These are phyloP conservation scores for Yarrowia keelungensis DNA, from an alignment of 805 yeast species.

Conservation along the genomic window DNA sequence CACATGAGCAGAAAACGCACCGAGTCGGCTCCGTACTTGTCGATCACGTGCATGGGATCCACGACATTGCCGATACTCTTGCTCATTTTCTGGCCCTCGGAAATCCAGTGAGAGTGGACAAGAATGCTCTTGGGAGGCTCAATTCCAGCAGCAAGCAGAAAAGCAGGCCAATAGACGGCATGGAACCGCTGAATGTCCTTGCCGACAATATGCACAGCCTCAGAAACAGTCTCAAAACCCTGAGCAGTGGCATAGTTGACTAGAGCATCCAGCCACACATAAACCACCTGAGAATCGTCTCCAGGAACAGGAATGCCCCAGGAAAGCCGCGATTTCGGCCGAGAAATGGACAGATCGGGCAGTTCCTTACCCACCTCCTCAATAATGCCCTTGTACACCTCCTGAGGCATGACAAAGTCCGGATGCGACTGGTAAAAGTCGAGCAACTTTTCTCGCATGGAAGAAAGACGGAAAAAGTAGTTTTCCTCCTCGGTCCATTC, in stretches of 20 bases:
- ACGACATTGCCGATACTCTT: slow-evolving; percentile 93
- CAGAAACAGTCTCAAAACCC: slow-evolving; percentile 59
- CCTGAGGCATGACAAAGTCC: slow-evolving; percentile 68
- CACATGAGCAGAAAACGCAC: slow-evolving; percentile 78
- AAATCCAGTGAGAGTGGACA: slow-evolving; percentile 95
- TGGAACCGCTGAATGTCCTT: slow-evolving; percentile 91
- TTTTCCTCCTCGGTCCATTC: slow-evolving; percentile 78
- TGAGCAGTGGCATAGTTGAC: slow-evolving; percentile 80
- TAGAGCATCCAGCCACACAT: slow-evolving; percentile 97
- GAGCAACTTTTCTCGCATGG: slow-evolving; percentile 64
- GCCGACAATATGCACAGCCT: slow-evolving; percentile 82
- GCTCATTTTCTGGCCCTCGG: slow-evolving; percentile 91
- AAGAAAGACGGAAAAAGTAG: slow-evolving; percentile 79
- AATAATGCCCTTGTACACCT: slow-evolving; percentile 62
- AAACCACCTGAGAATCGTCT: slow-evolving; percentile 77
- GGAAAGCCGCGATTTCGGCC: slow-evolving; percentile 75
- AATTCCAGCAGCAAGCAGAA: slow-evolving; percentile 80
- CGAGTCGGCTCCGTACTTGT: slow-evolving; percentile 64
- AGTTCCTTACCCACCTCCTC: slow-evolving; percentile 61
- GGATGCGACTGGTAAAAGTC: slow-evolving; percentile 58
- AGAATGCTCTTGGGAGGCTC: slow-evolving; percentile 74
- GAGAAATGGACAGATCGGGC: slow-evolving; percentile 80
- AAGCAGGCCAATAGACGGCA: slow-evolving; percentile 92
- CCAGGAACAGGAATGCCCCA: slow-evolving; percentile 95
- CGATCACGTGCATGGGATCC: slow-evolving; percentile 76